Evolutionary conservation across 768 basidiomycete species (phyloP).

Genomic region (Lactifluus volemus): DNA sequence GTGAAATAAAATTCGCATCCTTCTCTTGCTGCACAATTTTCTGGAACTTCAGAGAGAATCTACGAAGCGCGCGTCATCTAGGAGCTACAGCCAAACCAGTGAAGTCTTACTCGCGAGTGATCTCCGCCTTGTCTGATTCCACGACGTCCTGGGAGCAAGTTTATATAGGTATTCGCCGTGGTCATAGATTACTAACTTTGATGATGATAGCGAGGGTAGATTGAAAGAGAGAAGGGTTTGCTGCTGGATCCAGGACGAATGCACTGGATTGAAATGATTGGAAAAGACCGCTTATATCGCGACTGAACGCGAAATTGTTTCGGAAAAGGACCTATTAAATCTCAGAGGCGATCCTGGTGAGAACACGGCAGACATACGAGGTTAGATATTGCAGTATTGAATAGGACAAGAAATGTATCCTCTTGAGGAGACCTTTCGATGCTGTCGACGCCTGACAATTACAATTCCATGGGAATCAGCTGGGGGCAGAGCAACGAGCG

Average conservation of each 20-base stretch:
- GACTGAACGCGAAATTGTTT: conserved; percentile 27
- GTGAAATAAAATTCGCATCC: too few relatives aligned
- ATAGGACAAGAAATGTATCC: too few relatives aligned
- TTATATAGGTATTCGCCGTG: conserved; percentile 23
- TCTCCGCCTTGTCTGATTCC: conserved; percentile 50
- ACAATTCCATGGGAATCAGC: background rate
- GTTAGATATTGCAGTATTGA: too few relatives aligned
- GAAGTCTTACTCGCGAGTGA: conserved; percentile 42
- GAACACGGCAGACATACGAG: background rate
- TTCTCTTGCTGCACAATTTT: too few relatives aligned
- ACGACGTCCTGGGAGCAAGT: conserved; percentile 43
- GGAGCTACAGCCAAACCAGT: too few relatives aligned
- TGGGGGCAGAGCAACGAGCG: background rate
- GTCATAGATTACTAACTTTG: conserved; percentile 33
- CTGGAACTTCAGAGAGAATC: too few relatives aligned
- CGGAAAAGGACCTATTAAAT: too few relatives aligned
- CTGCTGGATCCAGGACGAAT: conserved; percentile 19
- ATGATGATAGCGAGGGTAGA: conserved; percentile 54
- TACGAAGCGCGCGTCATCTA: background rate
- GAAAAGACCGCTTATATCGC: conserved; percentile 52
- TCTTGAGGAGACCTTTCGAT: conserved; percentile 24
- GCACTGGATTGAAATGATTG: conserved; percentile 25
- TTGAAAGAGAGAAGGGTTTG: conserved; percentile 51
- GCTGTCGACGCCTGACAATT: conserved; percentile 43
- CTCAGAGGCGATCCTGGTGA: background rate